These are phyloP conservation scores for Backusella morwellensis DNA, from an alignment of 192 early-diverging fungal genomes.

Conservation along the genomic window DNA sequence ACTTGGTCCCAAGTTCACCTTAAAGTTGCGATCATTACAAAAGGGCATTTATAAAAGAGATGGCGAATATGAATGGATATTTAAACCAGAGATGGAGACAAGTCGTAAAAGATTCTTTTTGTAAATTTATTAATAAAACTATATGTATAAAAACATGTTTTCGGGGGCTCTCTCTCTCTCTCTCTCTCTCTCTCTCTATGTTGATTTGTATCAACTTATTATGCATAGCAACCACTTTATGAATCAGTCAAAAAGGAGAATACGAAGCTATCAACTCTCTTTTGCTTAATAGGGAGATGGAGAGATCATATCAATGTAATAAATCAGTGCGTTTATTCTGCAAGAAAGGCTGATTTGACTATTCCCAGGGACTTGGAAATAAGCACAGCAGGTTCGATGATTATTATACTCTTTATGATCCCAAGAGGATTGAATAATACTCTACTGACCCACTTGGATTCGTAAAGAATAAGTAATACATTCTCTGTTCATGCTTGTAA, in stretches of 20 bases:
- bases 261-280: neutral
- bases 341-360: neutral
- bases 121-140: conserved; percentile 30
- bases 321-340: neutral
- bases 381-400: neutral
- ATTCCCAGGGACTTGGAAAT: neutral
- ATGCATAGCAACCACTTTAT: neutral
- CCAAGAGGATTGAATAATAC: no score
- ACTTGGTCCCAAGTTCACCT: conserved; percentile 92
- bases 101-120: conserved; percentile 86
- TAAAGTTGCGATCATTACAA: conserved; percentile 93
- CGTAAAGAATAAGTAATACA: no score
- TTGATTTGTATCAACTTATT: neutral
- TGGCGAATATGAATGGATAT: conserved; percentile 97
- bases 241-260: neutral
- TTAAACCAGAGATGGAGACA: conserved; percentile 90
- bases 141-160: neutral
- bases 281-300: neutral
- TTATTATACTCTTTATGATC: no score
- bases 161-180: neutral
- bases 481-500: no score
- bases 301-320: neutral
- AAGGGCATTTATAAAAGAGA: conserved; percentile 92
- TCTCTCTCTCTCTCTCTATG: neutral
- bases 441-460: no score